phyloP scores from a whole-genome alignment of 1,139 yeast genomes.

The Debaryomycetaceae sp. region DNA sequence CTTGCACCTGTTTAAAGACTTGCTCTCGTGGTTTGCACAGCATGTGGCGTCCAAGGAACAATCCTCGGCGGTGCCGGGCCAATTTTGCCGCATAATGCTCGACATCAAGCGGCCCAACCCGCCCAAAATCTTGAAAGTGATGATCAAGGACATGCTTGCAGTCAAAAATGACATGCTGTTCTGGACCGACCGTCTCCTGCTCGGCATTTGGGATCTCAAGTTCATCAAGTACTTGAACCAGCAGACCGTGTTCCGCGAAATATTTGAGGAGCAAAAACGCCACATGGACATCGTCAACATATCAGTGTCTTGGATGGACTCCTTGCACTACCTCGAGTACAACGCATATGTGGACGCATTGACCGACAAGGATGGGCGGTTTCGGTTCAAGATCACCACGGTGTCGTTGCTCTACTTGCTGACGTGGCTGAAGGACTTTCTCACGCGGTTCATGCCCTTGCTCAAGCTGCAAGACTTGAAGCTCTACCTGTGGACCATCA shows the following conservation, averaged over 20 bases:
- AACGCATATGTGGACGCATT: slow-evolving; percentile 30
- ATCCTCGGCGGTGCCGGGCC: slow-evolving; percentile 10
- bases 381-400: slow-evolving; percentile 30
- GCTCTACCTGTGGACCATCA: slow-evolving; percentile 82
- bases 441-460: slow-evolving; percentile 35
- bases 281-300: slow-evolving; percentile 38
- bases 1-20: slow-evolving; percentile 58
- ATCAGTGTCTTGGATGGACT: slow-evolving; percentile 31
- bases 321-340: slow-evolving; percentile 32
- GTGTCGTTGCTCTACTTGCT: slow-evolving; percentile 35
- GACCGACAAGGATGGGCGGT: slow-evolving; percentile 15
- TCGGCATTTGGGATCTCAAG: slow-evolving; percentile 78
- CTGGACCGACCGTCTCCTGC: slow-evolving; percentile 67
- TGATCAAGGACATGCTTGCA: slow-evolving; percentile 45
- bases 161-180: slow-evolving; percentile 48
- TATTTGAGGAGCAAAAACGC: slow-evolving; percentile 14
- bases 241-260: slow-evolving; percentile 30
- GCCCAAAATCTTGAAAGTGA: slow-evolving; percentile 48
- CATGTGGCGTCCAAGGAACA: slow-evolving; percentile 23
- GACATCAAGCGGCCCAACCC: slow-evolving; percentile 78
- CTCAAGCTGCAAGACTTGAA: slow-evolving; percentile 40
- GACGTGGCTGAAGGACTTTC: slow-evolving; percentile 37
- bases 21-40: slow-evolving; percentile 54
- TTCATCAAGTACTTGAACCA: slow-evolving; percentile 54
- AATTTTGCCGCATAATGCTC: slow-evolving; percentile 46